Evolutionary conservation across 2,329 filamentous ascomycete genomes (phyloP), one percentile per base, ranked within the genome.

Genomic region (Chaetoscypha palmicola): DNA sequence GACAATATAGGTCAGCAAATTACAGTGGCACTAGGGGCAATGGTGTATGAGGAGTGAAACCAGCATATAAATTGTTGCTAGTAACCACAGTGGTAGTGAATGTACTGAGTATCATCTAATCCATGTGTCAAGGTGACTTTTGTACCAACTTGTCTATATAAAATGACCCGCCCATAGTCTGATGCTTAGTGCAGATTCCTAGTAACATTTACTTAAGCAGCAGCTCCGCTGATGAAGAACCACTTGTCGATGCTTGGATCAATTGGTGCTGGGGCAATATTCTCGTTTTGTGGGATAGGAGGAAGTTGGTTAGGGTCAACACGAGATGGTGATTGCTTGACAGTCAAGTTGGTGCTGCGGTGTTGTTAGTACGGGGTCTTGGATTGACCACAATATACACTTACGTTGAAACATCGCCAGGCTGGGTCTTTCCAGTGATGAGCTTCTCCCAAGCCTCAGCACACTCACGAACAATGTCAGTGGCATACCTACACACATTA

Each of bases 151-250:
- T 17, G 12, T 16, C 5, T 19, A 30, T 21, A 41, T 23, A 8
- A 36, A 24, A 16, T 41, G 22, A 17, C 24, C 41, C 17, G 24
- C 31, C 34, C 26, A 43, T 43, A 24, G n/a, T 16, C 28, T 43
- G 19, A 43, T 36, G 22, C 9, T 36, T 24, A n/a, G n/a, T n/a
- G n/a, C n/a, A n/a, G n/a, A n/a, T 20, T 30, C n/a, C 20, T 32
- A 31, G 9, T 10, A 8, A n/a, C 5, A n/a, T n/a, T 11, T 12
- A 38, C 41, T 72, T 86, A 91, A 60, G 83, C 76, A 59, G 89
- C 87, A 64, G 92, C 92, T 69, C 92, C 92, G 68, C 89, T 95
- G 71, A 98, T 98, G 81, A 97, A 98, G 85, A 98, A 98, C 92
- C 92, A 98, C 82, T 98, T 98, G 81, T 98, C 92, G 65, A 97